A percentile compares a stretch with the other conserved stretches of the same genome.
Conservation (phyloP, 768 basidiomycete species). For the Phaeotremella fagi region DNA sequence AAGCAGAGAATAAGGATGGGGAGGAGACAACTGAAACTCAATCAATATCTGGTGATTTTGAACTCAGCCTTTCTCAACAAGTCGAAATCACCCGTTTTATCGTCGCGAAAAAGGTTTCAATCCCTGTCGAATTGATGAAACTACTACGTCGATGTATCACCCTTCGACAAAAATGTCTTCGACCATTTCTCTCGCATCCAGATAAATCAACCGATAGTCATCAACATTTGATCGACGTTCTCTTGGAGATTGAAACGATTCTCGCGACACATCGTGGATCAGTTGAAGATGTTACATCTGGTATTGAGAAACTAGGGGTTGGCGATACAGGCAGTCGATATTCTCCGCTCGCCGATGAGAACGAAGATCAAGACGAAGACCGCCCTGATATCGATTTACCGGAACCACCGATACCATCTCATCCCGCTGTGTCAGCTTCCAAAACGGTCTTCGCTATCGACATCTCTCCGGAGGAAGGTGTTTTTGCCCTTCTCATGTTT, state of each 20-base stretch:
- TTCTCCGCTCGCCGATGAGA: not conserved
- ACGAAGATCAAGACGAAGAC: constrained; percentile 6
- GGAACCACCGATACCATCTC: constrained; percentile 5
- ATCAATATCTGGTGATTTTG: not conserved
- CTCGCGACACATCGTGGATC: not conserved
- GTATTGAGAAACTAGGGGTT: not conserved
- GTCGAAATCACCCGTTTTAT: constrained; percentile 1
- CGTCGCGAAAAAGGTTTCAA: not conserved
- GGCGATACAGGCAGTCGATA: not conserved
- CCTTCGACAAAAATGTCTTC: constrained; percentile 2
- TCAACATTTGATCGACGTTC: constrained; percentile 6
- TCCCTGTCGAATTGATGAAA: constrained; percentile 12
- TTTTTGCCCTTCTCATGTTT: constrained; percentile 5
- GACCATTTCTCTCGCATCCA: not conserved
- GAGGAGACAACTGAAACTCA: not conserved
- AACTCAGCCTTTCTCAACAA: constrained; percentile 3
- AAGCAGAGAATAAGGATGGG: too few relatives aligned
- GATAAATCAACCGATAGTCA: not conserved
- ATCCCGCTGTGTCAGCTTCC: not conserved
- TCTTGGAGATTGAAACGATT: constrained; percentile 1
- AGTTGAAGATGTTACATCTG: not conserved
- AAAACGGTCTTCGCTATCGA: constrained; percentile 1
- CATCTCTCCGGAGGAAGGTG: not conserved
- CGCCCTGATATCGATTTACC: constrained; percentile 15
- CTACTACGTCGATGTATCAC: constrained; percentile 11